Evolutionary conservation across 2,329 filamentous ascomycete species (phyloP), one percentile per base, ranked within the genome.

Genomic region (Aspergillus tanneri): DNA sequence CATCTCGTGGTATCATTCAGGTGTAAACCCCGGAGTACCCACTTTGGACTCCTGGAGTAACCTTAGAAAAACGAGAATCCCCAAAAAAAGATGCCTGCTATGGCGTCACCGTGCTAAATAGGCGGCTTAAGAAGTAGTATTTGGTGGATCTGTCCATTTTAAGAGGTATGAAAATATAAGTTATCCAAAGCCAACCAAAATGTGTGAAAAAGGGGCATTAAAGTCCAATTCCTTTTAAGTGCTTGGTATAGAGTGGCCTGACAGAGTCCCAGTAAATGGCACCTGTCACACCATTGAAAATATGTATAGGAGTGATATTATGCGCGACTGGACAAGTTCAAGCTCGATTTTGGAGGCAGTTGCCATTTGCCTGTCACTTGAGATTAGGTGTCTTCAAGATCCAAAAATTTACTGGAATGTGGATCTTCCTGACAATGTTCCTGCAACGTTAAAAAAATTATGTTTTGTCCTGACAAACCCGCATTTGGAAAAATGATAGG

Each of bases 1-100:
- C 64, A 64, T 62, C 39, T 32, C 46, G 52, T 39, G 49, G 63
- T 63, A 52, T 55, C 60, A 64, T 65, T 54, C 40, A 41, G 37
- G 43, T 46, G 23, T 46, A 27, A 28, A 46, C 37, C 47, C 54
- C 42, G 55, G 42, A 46, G 23, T 50, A 40, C 35, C 49, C 50
- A 54, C 47, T 49, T 35, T 21, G 27, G 35, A 14, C 43, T 21
- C 6, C 28, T 27, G n/a, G 35, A 42, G 12, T 35, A 34, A 42
- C 14, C 30, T 30, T 22, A 16, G 54, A 16, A 46, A 7, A 37
- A 11, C 27, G 19, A 36, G 23, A 4, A 30, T 22, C 14, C 30
- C 24, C 32, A 38, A 30, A 43, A 35, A 34, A 37, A 24, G n/a
- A 6, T 19, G 4, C 11, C 43, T 40, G 41, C 54, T 28, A 38